Base-by-base conservation (phyloP, 1,284 basidiomycete species). In the Sutorius eximius region DNA sequence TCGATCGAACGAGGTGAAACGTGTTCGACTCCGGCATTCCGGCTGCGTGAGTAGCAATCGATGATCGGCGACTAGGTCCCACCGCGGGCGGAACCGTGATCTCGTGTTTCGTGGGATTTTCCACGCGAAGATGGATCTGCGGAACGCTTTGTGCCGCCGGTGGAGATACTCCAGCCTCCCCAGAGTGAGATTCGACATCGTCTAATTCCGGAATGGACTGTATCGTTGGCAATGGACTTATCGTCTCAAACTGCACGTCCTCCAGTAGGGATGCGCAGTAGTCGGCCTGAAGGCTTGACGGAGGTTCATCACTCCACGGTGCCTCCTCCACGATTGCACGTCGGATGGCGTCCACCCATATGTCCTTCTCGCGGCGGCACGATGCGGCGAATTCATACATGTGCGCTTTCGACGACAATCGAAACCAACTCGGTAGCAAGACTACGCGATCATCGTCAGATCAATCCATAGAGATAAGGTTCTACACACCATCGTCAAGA, bases 371-470 rank as follows among this genome's bases (percentile, higher is more conserved):
- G 41, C 77, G 75, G 55, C 81, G 81, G 67, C 93, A 95, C 16
- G 91, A 82, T 0, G 91, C 88, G 9, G 89, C 90, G 22, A 96
- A 75, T 67, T 95, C 93, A 62, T 95, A 89, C 59, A 85, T 80
- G 63, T 93, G 87, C 5, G 80, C 80, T 47, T 79, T 79, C 37
- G 80, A 80, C 15, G 78, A 81, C 13, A 97, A 74, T 45, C 89
- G 84, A 68, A 97, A 89, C 29, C 90, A 89, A 66, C 84, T 87
- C 2, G 91, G 87, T 18, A 95, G 75, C 60, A 87, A 78, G 40
- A 85, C 91, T 93, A 63, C 42, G 12, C 24, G 22, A 52, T 3
- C 18, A 45, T 30, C 38, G 18, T 55, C 20, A 63, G 55, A 37
- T 36, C 43, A 30, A 48, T 38, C 49, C 29, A 10, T 51, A 22